Evolutionary conservation across 2,329 filamentous ascomycete species (phyloP), one percentile per base, ranked within the genome.

Genomic region (Spiromastix sp.): DNA sequence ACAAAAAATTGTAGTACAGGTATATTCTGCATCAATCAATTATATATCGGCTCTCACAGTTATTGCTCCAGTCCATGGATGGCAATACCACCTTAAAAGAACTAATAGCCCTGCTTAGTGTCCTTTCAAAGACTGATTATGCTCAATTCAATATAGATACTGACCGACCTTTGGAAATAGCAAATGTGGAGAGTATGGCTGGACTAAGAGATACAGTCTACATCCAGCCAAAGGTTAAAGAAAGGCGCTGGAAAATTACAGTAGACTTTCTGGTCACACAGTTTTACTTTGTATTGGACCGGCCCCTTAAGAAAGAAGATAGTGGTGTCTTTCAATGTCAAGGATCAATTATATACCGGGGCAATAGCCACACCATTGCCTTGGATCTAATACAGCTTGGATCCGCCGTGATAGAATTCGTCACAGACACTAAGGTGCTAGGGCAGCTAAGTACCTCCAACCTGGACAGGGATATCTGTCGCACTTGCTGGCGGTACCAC

Each of bases 61-160:
- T n/a, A n/a, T 7, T 24, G 21, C 7, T 24, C 7, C 7, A n/a
- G 21, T 24, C 21, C 7, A 24, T n/a, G 21, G 21, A 24, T 24
- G 21, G 21, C 21, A n/a, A 24, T 7, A 7, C n/a, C 7, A 24
- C 21, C 21, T 24, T 7, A n/a, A n/a, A n/a, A 24, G 21, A 30
- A 16, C 10, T 18, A 31, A 17, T 21, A 39, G 29, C 21, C 6
- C 10, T 8, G 25, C 15, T 20, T 17, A 18, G 16, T 42, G 19
- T 10, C 36, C 29, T n/a, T 24, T 24, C 21, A 7, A 24, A n/a
- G 21, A n/a, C 21, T 7, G n/a, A n/a, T n/a, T n/a, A 24, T 24
- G 21, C n/a, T 7, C 21, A n/a, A n/a, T 24, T 24, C n/a, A 24
- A 24, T n/a, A n/a, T 24, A 7, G n/a, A 7, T 24, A 7, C n/a